These are phyloP conservation scores for Rhodotorula mucilaginosa DNA, from an alignment of 1,284 basidiomycete genomes.

Conservation along the genomic window DNA sequence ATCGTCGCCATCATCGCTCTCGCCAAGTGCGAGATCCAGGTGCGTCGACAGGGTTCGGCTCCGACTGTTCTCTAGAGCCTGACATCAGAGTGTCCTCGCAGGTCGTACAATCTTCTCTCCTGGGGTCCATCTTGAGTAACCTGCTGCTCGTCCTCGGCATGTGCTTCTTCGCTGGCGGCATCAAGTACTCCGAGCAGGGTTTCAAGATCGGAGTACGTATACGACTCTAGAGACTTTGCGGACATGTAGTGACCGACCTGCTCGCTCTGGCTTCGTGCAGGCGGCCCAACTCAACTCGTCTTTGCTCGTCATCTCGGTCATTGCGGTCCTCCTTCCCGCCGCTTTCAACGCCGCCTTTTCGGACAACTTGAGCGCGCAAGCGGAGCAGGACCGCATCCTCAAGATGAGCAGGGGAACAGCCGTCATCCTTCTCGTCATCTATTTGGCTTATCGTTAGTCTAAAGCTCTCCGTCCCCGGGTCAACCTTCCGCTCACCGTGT, in stretches of 20 bases:
- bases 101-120: conserved; percentile 52
- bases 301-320: conserved; percentile 54
- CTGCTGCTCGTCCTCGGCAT: conserved; percentile 52
- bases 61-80: neutral
- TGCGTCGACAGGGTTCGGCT: neutral
- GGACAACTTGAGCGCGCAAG: conserved; percentile 46
- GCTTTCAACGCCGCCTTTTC: conserved; percentile 54
- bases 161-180: conserved; percentile 64
- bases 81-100: neutral
- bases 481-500: conserved; percentile 60
- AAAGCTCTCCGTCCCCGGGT: neutral
- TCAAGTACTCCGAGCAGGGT: conserved; percentile 65
- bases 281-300: conserved; percentile 53
- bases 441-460: conserved; percentile 24
- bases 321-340: conserved; percentile 52
- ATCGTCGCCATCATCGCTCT: conserved; percentile 58
- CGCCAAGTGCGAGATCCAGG: conserved; percentile 46
- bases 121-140: conserved; percentile 75
- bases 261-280: conserved; percentile 5
- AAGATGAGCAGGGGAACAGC: conserved; percentile 75
- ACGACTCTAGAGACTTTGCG: too few species aligned
- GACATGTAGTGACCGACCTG: too few species aligned
- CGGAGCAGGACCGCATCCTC: conserved; percentile 59
- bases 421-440: conserved; percentile 69
- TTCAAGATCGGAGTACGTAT: conserved; percentile 12